A percentile compares a stretch with the other conserved stretches of the same genome.
phyloP scores from a whole-genome alignment of 768 basidiomycete genomes.

The Tricholoma bakamatsutake region DNA sequence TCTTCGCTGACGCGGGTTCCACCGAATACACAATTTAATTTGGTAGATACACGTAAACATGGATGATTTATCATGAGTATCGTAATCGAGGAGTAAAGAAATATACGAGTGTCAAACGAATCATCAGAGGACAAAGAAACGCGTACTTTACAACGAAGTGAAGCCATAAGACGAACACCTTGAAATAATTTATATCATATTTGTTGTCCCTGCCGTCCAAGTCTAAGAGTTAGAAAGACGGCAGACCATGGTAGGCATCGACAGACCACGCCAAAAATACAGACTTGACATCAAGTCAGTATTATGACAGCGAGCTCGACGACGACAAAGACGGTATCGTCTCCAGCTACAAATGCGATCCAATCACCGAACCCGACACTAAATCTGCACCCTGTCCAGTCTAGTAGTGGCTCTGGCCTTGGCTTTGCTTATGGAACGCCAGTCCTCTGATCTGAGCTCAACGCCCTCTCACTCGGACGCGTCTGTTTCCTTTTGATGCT shows the following conservation, averaged over 20 bases:
- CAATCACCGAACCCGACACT: not conserved
- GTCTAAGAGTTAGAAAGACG: too few relatives aligned
- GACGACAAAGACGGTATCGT: conserved; percentile 7
- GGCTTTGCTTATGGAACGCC: not conserved
- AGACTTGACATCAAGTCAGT: not conserved
- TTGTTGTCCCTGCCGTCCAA: too few relatives aligned
- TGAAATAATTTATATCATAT: not conserved
- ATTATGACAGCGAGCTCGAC: conserved; percentile 3
- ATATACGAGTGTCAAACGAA: too few relatives aligned
- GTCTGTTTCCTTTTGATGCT: conserved; percentile 48
- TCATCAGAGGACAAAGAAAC: not conserved
- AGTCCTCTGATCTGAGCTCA: not conserved
- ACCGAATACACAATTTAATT: not conserved
- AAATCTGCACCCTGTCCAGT: not conserved
- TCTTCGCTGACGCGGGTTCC: too few relatives aligned
- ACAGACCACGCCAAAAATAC: not conserved
- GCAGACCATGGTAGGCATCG: not conserved
- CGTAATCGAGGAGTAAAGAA: not conserved
- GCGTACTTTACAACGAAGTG: not conserved
- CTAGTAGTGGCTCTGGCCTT: not conserved
- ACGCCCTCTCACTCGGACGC: not conserved
- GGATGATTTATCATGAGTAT: not conserved
- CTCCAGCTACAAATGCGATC: not conserved
- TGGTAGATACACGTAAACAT: not conserved
- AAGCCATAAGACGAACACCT: not conserved